These are phyloP conservation scores for Porphyra umbilicalis DNA, from an alignment of 31 red algal species.

Conservation along the genomic window DNA sequence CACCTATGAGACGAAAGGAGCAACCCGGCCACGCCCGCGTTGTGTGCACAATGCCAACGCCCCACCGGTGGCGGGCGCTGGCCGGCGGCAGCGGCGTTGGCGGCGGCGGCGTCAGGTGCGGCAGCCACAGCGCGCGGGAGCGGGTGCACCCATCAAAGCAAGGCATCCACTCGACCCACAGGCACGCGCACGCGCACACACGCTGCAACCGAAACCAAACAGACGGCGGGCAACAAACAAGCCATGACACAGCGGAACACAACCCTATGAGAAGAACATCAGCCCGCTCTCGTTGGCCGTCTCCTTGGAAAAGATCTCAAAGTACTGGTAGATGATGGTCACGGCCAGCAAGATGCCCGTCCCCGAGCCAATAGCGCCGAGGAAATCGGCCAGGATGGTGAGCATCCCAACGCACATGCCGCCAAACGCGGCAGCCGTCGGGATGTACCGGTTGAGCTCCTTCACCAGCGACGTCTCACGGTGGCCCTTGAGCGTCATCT, in stretches of 20 bases:
- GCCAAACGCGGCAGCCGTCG: slow-evolving; percentile 97
- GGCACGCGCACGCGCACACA: background rate
- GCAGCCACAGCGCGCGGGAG: background rate
- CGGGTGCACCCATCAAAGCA: background rate
- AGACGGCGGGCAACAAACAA: background rate
- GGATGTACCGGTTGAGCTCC: slow-evolving; percentile 98
- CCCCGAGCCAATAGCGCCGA: slow-evolving; percentile 91
- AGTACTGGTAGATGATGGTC: slow-evolving; percentile 99
- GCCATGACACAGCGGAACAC: background rate
- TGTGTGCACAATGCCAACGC: too few species aligned
- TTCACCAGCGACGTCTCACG: slow-evolving; percentile 91
- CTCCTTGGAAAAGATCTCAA: slow-evolving; percentile 94
- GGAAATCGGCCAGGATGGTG: slow-evolving; percentile 95
- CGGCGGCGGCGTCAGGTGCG: background rate
- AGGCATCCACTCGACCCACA: background rate
- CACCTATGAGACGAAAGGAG: too few species aligned
- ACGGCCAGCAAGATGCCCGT: slow-evolving; percentile 98
- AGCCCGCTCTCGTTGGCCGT: slow-evolving; percentile 48
- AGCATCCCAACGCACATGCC: slow-evolving; percentile 93
- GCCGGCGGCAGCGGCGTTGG: background rate
- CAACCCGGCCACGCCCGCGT: too few species aligned
- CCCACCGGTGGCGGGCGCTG: too few species aligned
- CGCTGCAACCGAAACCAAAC: background rate
- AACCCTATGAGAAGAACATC: slow-evolving; percentile 53
- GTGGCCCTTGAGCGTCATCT: slow-evolving; percentile 93